Conservation (phyloP, 2,329 filamentous ascomycete genomes). For the Zymoseptoria pseudotritici region DNA sequence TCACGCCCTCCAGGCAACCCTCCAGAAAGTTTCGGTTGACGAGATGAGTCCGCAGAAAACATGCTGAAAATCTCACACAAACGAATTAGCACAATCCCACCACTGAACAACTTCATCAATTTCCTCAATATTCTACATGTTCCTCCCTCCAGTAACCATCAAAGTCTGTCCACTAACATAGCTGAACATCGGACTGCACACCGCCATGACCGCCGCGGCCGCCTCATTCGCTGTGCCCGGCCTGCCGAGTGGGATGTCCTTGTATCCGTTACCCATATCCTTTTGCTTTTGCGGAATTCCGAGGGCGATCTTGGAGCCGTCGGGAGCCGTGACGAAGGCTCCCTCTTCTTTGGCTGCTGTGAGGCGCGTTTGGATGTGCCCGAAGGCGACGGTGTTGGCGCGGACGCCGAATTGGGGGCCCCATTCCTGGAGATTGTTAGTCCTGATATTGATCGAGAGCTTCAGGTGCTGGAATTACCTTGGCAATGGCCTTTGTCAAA, state of each 20-base stretch:
- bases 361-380: conserved; percentile 69
- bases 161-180: conserved; percentile 86
- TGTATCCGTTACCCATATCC: conserved; percentile 34
- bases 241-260: conserved; percentile 70
- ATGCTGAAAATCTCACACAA: no score
- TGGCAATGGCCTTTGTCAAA: conserved; percentile 68
- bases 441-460: no score
- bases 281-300: conserved; percentile 62
- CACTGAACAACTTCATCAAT: no score
- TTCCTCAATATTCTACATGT: conserved; percentile 40
- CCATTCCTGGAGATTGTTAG: conserved; percentile 68
- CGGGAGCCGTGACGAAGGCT: conserved; percentile 67
- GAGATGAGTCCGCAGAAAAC: no score
- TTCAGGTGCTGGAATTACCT: background rate
- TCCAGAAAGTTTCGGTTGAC: no score
- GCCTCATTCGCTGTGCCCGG: conserved; percentile 74
- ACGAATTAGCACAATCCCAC: no score
- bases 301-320: conserved; percentile 65
- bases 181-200: conserved; percentile 72
- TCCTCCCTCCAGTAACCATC: conserved; percentile 70
- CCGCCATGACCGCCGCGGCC: conserved; percentile 66
- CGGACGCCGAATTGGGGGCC: conserved; percentile 75
- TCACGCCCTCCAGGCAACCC: no score
- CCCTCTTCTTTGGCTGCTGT: conserved; percentile 81
- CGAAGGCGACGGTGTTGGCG: conserved; percentile 78